A percentile compares a stretch with the other conserved stretches of the same genome.
Conservation (phyloP, 495 filamentous ascomycete species). For the Lepraria neglecta region DNA sequence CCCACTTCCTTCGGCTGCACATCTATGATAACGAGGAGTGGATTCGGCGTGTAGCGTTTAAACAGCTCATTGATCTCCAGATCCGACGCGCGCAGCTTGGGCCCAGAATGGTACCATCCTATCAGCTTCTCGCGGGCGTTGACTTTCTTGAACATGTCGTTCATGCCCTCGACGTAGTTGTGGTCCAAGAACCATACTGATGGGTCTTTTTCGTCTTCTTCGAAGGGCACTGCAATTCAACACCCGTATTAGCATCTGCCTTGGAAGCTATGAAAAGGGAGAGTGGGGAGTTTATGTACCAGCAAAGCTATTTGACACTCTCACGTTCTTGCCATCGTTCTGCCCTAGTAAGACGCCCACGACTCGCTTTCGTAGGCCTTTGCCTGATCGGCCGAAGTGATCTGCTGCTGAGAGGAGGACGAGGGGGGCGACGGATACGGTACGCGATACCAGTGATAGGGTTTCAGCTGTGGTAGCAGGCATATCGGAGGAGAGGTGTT, state of each 20-base stretch:
- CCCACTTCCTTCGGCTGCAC: conserved; percentile 98
- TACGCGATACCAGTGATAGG: conserved; percentile 82
- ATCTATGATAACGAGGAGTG: conserved; percentile 93
- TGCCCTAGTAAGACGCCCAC: conserved; percentile 94
- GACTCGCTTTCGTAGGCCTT: conserved; percentile 85
- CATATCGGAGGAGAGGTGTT: conserved; percentile 44
- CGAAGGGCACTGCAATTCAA: conserved; percentile 71
- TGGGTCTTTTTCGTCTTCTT: conserved; percentile 97
- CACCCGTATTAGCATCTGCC: too few relatives aligned
- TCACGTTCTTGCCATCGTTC: conserved; percentile 88
- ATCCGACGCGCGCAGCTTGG: conserved; percentile 93
- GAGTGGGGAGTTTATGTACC: conserved; percentile 49
- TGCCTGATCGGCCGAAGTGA: conserved; percentile 91
- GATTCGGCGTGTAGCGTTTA: conserved; percentile 97
- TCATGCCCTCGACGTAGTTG: conserved; percentile 99
- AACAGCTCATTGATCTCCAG: conserved; percentile 99
- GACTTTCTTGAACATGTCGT: conserved; percentile 99
- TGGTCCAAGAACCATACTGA: conserved; percentile 99
- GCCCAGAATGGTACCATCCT: conserved; percentile 98
- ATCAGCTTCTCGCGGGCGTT: conserved; percentile 98
- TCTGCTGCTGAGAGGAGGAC: conserved; percentile 97
- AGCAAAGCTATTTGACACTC: conserved; percentile 98
- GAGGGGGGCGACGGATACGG: conserved; percentile 93
- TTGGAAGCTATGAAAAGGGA: background rate
- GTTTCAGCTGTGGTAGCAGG: conserved; percentile 93